Base-by-base conservation (phyloP, 106 monocot genomes). In the Apostasia shenzhenica region DNA sequence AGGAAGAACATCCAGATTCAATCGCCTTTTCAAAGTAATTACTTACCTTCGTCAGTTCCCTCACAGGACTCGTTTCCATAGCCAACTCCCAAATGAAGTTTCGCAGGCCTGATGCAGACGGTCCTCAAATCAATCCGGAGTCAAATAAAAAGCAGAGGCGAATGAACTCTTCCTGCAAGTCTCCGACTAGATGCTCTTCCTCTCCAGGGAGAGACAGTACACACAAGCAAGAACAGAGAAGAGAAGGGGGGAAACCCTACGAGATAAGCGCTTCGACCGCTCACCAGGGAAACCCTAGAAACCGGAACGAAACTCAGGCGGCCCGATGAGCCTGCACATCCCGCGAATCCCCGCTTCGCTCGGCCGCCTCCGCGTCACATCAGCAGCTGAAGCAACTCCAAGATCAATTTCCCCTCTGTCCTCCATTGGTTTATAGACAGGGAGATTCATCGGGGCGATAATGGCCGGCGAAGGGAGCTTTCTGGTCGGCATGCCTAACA, bases 41-140 rank as follows among this genome's bases (percentile, higher is more conserved):
- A 14, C 42, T 75, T 53, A 89, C 90, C 90, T 83, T 90, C 7
- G 80, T 63, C 57, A 73, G 43, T 57, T 87, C 91, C 44, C 84
- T 84, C 7, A 79, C 86, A 0, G 90, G 86, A 45, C 66, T 79
- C 8, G 61, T 66, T 52, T 84, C 86, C 86, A 86, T 82, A 14
- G 11, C 54, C 40, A 41, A 69, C 37, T 65, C 45, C 47, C 47
- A 70, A 45, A 55, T 7, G 9, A 72, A 61, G 73, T 51, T 10
- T 72, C 55, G 7, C 59, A 46, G 39, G n/a, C 43, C 26, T 49
- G 2, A 14, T 2, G 37, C 14, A 48, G 5, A 26, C n/a, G 14
- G 2, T 65, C 6, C 14, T 64, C 47, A n/a, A 64, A 64, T 64
- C 64, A 48, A 26, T 14, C 42, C 14, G 7, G 48, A 47, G 7